A percentile compares a stretch with the other conserved stretches of the same genome.
phyloP scores from a whole-genome alignment of 2,329 filamentous ascomycete species.

The Cladobotryum mycophilum region DNA sequence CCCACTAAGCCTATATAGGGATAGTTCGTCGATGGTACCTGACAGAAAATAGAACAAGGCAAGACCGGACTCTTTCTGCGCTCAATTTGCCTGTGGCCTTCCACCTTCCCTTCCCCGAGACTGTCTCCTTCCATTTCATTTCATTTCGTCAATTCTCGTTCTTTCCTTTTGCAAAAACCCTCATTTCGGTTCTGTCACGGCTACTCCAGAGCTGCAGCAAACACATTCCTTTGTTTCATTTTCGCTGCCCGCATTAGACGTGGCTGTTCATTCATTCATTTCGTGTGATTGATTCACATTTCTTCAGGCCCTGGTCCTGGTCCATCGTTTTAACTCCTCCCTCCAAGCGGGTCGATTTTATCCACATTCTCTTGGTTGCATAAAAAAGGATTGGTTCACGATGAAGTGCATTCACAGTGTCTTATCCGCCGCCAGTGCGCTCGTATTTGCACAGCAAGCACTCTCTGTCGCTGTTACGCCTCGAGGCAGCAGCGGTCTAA shows the following conservation, averaged over 20 bases:
- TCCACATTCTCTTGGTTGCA: constrained; percentile 5
- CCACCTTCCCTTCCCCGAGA: not conserved
- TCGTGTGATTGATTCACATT: not conserved
- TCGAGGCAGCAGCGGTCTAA: no score
- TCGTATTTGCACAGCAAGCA: not conserved
- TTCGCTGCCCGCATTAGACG: constrained; percentile 4
- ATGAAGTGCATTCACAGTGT: constrained; percentile 4
- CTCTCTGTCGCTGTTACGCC: not conserved
- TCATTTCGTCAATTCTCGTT: not conserved
- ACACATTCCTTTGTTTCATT: not conserved
- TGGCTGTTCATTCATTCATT: constrained; percentile 7
- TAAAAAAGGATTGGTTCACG: constrained; percentile 1
- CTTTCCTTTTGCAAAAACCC: not conserved
- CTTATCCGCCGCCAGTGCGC: not conserved
- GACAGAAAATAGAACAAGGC: no score
- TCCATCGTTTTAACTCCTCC: constrained; percentile 1
- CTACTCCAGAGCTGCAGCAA: not conserved
- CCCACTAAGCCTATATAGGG: no score
- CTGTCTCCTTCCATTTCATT: not conserved
- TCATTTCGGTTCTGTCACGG: not conserved
- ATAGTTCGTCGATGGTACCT: no score
- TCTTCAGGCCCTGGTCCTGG: not conserved
- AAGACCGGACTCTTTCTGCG: not conserved
- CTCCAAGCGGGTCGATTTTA: not conserved
- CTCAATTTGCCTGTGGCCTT: constrained; percentile 3